Percentiles rank a stretch among this genome's conserved stretches.
phyloP scores from a whole-genome alignment of 2,329 filamentous ascomycete genomes.

The Juglanconis oblonga region DNA sequence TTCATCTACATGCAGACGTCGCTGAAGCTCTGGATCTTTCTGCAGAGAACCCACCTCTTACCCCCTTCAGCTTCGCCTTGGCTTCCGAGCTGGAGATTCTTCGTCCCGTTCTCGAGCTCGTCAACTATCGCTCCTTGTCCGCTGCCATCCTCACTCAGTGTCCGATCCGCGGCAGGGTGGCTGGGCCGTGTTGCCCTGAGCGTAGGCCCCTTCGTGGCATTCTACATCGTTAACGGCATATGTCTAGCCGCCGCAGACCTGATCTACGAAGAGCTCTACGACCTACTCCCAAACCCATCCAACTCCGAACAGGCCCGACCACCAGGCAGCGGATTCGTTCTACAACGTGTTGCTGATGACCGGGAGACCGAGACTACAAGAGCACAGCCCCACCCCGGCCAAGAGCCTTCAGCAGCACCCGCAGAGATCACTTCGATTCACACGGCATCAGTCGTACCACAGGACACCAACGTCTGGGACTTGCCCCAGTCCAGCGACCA shows the following conservation, averaged over 20 bases:
- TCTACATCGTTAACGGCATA: conserved; percentile 32
- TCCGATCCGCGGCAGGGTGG: conserved; percentile 41
- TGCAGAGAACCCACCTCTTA: conserved; percentile 50
- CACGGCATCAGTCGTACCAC: neutral
- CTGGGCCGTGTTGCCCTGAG: conserved; percentile 38
- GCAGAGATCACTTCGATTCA: neutral
- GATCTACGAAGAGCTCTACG: conserved; percentile 7
- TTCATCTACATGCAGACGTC: conserved; percentile 42
- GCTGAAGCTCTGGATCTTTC: conserved; percentile 48
- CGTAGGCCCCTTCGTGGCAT: conserved; percentile 45
- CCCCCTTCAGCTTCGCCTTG: conserved; percentile 33
- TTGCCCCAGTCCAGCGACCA: conserved; percentile 1
- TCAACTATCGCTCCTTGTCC: conserved; percentile 50
- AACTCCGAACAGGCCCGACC: neutral
- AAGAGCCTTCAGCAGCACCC: neutral
- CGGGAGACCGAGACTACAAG: neutral
- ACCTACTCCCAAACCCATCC: conserved; percentile 9
- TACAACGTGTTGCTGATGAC: neutral
- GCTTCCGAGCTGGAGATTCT: conserved; percentile 47
- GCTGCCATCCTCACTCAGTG: conserved; percentile 35
- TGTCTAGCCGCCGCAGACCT: conserved; percentile 19
- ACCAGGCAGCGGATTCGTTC: neutral
- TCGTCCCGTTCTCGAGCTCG: conserved; percentile 50
- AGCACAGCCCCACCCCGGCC: neutral
- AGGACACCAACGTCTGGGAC: conserved; percentile 8